Base-by-base conservation (phyloP, 148 eudicot species). In the Pouteria glomerata region DNA sequence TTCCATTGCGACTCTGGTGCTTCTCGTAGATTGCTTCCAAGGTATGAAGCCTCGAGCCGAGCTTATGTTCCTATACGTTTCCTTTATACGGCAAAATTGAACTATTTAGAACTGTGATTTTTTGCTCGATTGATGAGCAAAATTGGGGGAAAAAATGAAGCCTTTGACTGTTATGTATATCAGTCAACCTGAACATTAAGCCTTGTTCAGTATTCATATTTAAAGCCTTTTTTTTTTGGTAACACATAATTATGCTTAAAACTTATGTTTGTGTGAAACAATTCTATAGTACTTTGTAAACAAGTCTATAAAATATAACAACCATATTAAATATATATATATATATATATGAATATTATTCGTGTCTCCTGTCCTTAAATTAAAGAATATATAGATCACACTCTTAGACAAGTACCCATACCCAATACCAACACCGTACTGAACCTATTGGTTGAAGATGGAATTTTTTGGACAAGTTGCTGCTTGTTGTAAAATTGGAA, bases 11-110 rank as follows among this genome's bases (percentile, higher is more conserved):
- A 10, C 60, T 59, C 74, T 57, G 59, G 45, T 52, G 55, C 80
- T 41, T 66, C 58, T 31, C 71, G 59, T n/a, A 69, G 44, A 30
- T 73, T 73, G 21, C 53, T 44, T 59, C 51, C 69, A 10, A 74
- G 90, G 90, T 87, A 74, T 62, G 7, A 7, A 50, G 52, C 2
- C 16, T 14, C 37, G 58, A 35, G 6, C 8, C 10, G n/a, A n/a
- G n/a, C n/a, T n/a, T n/a, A n/a, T 33, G 3, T 27, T 19, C 35
- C 53, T n/a, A 63, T 39, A 4, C 13, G 41, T 62, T 68, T 8
- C 37, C 47, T 55, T 1, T 42, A 1, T 8, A 57, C 37, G 33
- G 15, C 7, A 53, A 41, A 41, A 21, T 57, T 70, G 11, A 34
- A 71, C 29, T 41, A 26, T 70, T 57, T 51, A 18, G 34, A 12